These are phyloP conservation scores for Petrea volubilis DNA, from an alignment of 257 asterid genomes.

Conservation along the genomic window DNA sequence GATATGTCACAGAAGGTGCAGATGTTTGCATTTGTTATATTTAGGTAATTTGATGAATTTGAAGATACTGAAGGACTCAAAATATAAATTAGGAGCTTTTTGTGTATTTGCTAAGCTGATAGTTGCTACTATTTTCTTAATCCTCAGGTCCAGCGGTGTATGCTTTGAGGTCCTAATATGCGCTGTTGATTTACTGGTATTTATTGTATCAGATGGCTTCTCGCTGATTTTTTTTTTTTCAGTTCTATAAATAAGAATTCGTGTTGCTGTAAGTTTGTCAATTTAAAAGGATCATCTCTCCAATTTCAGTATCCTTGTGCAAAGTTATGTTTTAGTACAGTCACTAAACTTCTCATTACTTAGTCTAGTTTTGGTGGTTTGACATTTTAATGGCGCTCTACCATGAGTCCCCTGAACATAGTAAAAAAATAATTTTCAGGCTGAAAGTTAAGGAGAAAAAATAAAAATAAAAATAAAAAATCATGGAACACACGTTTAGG, in stretches of 20 bases:
- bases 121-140: background rate
- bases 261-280: background rate
- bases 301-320: background rate
- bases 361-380: background rate
- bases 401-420: background rate
- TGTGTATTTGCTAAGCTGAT: background rate
- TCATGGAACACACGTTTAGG: too few species aligned
- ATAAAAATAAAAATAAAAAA: too few species aligned
- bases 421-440: background rate
- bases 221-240: background rate
- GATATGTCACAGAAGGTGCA: too few species aligned
- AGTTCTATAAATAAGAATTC: background rate
- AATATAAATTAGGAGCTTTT: background rate
- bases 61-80: background rate
- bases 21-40: background rate
- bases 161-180: constrained; percentile 4
- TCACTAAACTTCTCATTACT: background rate
- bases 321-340: constrained; percentile 15
- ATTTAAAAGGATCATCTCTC: background rate
- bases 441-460: background rate
- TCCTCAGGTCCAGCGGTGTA: constrained; percentile 13
- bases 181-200: background rate
- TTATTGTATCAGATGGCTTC: constrained; percentile 11
- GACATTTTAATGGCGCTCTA: constrained; percentile 8
- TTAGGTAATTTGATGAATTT: too few species aligned